Evolutionary conservation across 208 protist species (phyloP).

Genomic region (Crithidia sp.): DNA sequence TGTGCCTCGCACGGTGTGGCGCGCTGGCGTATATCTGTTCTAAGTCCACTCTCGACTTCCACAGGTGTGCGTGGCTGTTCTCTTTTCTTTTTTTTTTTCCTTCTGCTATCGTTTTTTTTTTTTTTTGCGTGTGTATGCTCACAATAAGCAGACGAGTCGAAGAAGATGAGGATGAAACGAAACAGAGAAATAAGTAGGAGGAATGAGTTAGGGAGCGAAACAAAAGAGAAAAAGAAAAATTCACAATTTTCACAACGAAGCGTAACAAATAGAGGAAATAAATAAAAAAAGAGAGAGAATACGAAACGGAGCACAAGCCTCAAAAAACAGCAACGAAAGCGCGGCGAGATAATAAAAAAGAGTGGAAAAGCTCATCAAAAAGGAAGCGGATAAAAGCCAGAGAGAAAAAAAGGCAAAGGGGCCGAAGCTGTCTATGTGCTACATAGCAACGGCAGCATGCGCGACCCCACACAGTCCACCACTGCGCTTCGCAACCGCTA

Average conservation of each 20-base stretch:
- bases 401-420: background rate
- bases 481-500: too few relatives aligned
- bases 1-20: too few relatives aligned
- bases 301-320: background rate
- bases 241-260: background rate
- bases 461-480: too few relatives aligned
- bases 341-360: background rate
- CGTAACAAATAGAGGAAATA: background rate
- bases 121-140: background rate
- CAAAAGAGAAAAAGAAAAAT: background rate
- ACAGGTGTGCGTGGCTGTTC: too few relatives aligned
- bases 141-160: background rate
- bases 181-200: background rate
- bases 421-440: too few relatives aligned
- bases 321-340: background rate
- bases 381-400: constrained; percentile 75
- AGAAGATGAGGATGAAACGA: background rate
- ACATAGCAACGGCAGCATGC: too few relatives aligned
- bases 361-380: constrained; percentile 35
- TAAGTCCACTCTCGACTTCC: too few relatives aligned
- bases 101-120: background rate
- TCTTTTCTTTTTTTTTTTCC: too few relatives aligned
- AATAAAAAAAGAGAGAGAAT: background rate
- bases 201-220: background rate
- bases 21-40: too few relatives aligned